Percentiles rank a stretch among this genome's conserved stretches.
phyloP scores from a whole-genome alignment of 257 asterid species.

The Solanum clarkiae region DNA sequence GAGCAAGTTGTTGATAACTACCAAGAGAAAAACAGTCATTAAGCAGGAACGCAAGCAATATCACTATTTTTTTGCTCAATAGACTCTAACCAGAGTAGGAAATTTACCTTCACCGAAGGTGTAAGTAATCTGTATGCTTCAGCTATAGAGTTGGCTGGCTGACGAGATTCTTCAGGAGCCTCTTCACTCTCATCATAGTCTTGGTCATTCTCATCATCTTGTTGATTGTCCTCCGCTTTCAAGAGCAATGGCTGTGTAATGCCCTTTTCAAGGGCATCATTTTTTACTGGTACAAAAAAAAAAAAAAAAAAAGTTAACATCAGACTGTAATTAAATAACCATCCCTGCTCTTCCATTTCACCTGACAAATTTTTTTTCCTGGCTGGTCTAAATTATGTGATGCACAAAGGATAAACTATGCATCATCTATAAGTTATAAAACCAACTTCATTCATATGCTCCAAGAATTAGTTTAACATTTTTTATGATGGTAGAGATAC shows the following conservation, averaged over 20 bases:
- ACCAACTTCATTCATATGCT: neutral
- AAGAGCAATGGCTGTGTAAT: constrained; percentile 60
- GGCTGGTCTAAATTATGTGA: neutral
- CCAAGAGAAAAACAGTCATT: neutral
- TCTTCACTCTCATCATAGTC: constrained; percentile 83
- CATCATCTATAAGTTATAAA: neutral
- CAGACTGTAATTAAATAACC: neutral
- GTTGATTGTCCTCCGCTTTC: constrained; percentile 29
- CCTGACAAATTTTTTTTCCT: neutral
- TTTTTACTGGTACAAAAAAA: constrained; percentile 2
- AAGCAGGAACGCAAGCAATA: neutral
- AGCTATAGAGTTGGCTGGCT: constrained; percentile 69
- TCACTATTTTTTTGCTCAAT: neutral
- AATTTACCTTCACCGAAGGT: constrained; percentile 84
- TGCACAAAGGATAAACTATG: neutral
- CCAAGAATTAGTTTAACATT: neutral
- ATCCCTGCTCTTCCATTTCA: neutral
- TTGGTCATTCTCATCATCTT: constrained; percentile 57
- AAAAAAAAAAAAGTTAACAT: neutral
- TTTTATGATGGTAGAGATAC: neutral
- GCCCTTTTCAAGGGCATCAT: constrained; percentile 75
- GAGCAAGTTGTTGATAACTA: neutral
- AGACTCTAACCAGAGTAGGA: neutral
- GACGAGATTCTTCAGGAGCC: constrained; percentile 66
- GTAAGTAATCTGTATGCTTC: constrained; percentile 84